These are phyloP conservation scores for Calocybe gangraenosa DNA, from an alignment of 768 basidiomycete genomes.

Conservation along the genomic window DNA sequence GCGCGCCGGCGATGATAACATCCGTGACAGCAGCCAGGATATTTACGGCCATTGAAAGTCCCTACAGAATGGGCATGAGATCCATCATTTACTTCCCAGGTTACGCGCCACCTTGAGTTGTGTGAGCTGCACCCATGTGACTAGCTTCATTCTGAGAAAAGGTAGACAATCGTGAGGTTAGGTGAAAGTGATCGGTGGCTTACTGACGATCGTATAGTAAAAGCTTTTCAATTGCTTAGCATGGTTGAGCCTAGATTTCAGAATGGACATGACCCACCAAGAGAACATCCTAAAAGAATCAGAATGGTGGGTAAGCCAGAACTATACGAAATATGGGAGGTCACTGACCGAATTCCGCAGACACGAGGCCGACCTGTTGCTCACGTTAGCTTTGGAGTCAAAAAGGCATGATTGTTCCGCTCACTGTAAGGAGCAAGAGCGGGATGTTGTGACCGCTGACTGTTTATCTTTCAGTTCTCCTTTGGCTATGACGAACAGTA, in stretches of 20 bases:
- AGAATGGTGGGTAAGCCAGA: neutral
- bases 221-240: constrained; percentile 26
- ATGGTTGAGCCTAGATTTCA: neutral
- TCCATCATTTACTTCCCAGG: neutral
- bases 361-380: constrained; percentile 37
- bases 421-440: constrained; percentile 39
- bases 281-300: constrained; percentile 31
- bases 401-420: constrained; percentile 11
- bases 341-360: constrained; percentile 47
- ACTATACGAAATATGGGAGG: neutral
- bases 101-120: constrained; percentile 35
- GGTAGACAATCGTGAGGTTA: neutral
- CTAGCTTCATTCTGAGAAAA: constrained; percentile 33
- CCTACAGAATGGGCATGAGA: constrained; percentile 24
- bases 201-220: constrained; percentile 44
- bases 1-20: constrained; percentile 43
- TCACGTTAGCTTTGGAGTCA: neutral
- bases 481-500: neutral
- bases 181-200: neutral
- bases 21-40: constrained; percentile 47
- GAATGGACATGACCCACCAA: constrained; percentile 27
- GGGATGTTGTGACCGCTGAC: constrained; percentile 46
- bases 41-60: constrained; percentile 54
- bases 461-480: constrained; percentile 17
- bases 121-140: constrained; percentile 39